Base-by-base conservation (phyloP, 345 rosid species). In the Cardamine chenopodiifolia region DNA sequence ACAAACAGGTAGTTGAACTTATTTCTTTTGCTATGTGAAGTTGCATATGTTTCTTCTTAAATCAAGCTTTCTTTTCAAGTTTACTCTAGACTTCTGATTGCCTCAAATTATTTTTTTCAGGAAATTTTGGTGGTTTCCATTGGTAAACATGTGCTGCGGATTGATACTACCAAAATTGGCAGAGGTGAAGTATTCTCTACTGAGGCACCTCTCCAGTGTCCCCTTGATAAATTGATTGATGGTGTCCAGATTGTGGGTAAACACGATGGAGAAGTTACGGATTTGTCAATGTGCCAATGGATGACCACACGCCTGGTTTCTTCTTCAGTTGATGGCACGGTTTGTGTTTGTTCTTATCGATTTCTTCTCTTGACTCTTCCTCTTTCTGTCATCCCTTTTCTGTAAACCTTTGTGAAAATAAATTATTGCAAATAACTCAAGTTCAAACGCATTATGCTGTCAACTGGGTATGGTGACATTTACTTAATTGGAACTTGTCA, bases 201-300 rank as follows among this genome's bases (percentile, higher is more conserved):
- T 10, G 97, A 94, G 78, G 84, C 89, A 44, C 97, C 98, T 73
- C 82, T 90, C 32, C 80, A 75, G 29, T 91, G 96, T 83, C 76
- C 85, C 71, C 80, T 85, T 72, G 95, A 92, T 68, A 81, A 74
- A 52, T 67, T 87, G 78, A 72, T 89, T 54, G 91, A 85, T 66
- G 98, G 98, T 68, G 79, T 94, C 52, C 95, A 90, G 68, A 81
- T 87, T 65, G 83, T 94, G 71, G 97, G 97, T 78, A 86, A 86
- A 78, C 98, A 94, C 77, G 97, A 90, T 62, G 97, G 92, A 42
- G 96, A 87, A 78, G 85, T 94, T 48, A 94, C 98, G n/a, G 98
- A 87, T 81, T 80, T 94, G 78, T 94, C 97, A 28, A 88, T 94
- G 90, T 94, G 93, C 82, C 93, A 91, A 62, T 91, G 93, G 97